Evolutionary conservation across 2,329 filamentous ascomycete species (phyloP).

Genomic region (Macroventuria anomochaeta): DNA sequence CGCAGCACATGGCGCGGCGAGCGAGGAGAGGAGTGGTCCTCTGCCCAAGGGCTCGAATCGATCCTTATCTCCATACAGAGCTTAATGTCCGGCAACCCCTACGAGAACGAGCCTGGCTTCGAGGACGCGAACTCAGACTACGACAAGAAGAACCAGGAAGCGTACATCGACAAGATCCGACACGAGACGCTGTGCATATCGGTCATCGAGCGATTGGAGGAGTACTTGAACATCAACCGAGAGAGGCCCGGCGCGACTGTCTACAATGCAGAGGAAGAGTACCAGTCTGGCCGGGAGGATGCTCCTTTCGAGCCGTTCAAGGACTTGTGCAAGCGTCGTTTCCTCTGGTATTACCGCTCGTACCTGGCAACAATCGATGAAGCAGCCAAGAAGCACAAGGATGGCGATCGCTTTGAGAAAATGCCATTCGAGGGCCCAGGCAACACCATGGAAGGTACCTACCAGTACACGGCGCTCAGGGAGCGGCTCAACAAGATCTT

Average conservation of each 20-base stretch:
- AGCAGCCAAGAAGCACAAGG: conserved; percentile 66
- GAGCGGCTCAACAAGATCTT: conserved; percentile 73
- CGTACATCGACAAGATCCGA: conserved; percentile 86
- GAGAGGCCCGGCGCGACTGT: conserved; percentile 49
- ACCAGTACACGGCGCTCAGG: conserved; percentile 78
- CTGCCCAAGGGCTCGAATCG: conserved; percentile 92
- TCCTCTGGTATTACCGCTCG: conserved; percentile 94
- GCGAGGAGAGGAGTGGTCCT: conserved; percentile 92
- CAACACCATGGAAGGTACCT: conserved; percentile 87
- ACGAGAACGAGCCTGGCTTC: conserved; percentile 95
- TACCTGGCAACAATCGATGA: conserved; percentile 76
- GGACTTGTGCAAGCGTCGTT: conserved; percentile 87
- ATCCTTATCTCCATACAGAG: conserved; percentile 96
- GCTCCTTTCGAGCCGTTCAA: conserved; percentile 83
- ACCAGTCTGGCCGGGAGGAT: conserved; percentile 57
- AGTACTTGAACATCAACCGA: conserved; percentile 70
- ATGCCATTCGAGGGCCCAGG: conserved; percentile 85
- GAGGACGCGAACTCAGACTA: conserved; percentile 72
- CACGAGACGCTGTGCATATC: conserved; percentile 89
- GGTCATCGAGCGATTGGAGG: conserved; percentile 84
- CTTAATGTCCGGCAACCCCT: conserved; percentile 90
- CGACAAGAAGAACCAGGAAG: conserved; percentile 75
- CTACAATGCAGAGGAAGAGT: conserved; percentile 59
- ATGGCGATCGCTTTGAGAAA: conserved; percentile 69
- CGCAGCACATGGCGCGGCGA: conserved; percentile 89